Evolutionary conservation across 169 alveolate genomes (phyloP).

Genomic region (Cryptosporidium andersoni): DNA sequence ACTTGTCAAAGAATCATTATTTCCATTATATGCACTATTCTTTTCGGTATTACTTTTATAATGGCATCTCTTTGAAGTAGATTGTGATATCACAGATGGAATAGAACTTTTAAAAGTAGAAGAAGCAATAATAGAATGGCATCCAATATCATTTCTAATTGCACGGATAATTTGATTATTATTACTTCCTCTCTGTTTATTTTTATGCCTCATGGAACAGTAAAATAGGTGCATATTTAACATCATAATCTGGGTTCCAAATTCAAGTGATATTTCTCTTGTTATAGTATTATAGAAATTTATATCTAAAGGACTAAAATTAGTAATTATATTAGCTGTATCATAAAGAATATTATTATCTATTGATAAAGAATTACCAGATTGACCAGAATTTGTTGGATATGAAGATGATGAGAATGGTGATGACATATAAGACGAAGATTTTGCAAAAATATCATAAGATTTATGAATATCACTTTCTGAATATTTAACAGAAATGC

Average conservation of each 20-base stretch:
- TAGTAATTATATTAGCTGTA: background rate
- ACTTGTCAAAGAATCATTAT: background rate
- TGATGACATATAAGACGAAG: no score
- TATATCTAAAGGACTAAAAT: constrained; percentile 25
- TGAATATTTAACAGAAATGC: no score
- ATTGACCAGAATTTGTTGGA: no score
- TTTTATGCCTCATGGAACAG: constrained; percentile 14
- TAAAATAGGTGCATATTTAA: constrained; percentile 41
- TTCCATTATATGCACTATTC: background rate
- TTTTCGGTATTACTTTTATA: background rate
- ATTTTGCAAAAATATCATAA: no score
- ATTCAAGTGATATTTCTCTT: constrained; percentile 18
- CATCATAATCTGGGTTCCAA: constrained; percentile 18
- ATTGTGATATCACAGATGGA: background rate
- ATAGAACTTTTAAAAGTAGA: background rate
- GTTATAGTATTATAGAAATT: constrained; percentile 9
- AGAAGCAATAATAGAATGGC: background rate
- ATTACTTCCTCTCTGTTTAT: background rate
- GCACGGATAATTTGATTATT: constrained; percentile 7
- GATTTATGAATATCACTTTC: no score
- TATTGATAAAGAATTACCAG: no score
- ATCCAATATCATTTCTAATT: constrained; percentile 16
- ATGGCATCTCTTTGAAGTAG: background rate
- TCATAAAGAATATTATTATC: no score
- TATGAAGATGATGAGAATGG: no score